Evolutionary conservation across 2,329 filamentous ascomycete species (phyloP).

Genomic region (Exophiala lecanii-corni): DNA sequence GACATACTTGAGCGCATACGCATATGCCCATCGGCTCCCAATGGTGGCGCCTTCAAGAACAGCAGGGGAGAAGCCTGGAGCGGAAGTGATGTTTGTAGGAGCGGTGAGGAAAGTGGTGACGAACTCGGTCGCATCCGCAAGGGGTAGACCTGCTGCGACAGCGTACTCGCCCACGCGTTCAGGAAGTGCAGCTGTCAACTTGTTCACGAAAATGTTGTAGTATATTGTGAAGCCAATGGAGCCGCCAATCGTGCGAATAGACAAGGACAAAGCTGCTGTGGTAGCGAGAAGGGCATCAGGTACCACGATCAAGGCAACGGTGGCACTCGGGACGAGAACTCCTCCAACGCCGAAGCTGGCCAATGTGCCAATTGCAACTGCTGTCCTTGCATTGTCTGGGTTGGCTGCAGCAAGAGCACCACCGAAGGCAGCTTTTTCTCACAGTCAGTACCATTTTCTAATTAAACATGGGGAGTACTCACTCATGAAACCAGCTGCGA

Average conservation of each 20-base stretch:
- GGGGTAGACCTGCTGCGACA: constrained; percentile 8
- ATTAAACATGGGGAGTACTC: too few species aligned
- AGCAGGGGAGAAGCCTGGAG: constrained; percentile 1
- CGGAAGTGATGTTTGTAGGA: background rate
- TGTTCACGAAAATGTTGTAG: constrained; percentile 14
- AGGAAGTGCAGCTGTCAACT: constrained; percentile 4
- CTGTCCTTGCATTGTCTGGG: constrained; percentile 42
- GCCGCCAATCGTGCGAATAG: constrained; percentile 11
- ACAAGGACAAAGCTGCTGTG: constrained; percentile 5
- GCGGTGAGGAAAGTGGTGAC: constrained; percentile 9
- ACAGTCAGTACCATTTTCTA: too few species aligned
- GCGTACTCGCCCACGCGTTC: constrained; percentile 4
- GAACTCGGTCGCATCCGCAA: constrained; percentile 2
- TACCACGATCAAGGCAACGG: constrained; percentile 4
- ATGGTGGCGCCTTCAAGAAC: constrained; percentile 2
- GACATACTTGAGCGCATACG: constrained; percentile 9
- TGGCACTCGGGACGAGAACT: constrained; percentile 2
- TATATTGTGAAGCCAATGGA: constrained; percentile 12
- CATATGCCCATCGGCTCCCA: constrained; percentile 12
- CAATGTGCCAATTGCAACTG: constrained; percentile 3
- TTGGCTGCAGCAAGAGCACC: constrained; percentile 47
- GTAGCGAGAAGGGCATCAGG: constrained; percentile 11
- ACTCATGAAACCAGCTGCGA: constrained; percentile 7
- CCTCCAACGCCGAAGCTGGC: constrained; percentile 12
- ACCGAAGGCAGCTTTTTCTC: constrained; percentile 52